A percentile compares a stretch with the other conserved stretches of the same genome.
Evolutionary conservation across 140 eudicot species (phyloP).

Genomic region (Oenanthe javanica): DNA sequence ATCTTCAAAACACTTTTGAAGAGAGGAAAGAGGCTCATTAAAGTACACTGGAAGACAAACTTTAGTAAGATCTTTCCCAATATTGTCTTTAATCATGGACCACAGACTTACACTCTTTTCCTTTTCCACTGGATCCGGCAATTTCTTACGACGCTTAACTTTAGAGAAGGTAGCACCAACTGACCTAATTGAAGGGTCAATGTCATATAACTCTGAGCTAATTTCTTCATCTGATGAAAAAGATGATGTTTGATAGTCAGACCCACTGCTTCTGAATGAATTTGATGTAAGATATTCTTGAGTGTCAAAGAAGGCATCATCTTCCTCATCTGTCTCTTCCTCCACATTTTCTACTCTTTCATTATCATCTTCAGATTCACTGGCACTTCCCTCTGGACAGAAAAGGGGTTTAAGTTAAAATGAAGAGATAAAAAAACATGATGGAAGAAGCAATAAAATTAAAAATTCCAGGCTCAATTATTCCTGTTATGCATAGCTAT

Average conservation of each 20-base stretch:
- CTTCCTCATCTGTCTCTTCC: conserved; percentile 96
- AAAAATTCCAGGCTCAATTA: neutral
- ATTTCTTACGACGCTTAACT: conserved; percentile 82
- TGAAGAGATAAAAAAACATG: conserved; percentile 4
- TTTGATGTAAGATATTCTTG: conserved; percentile 79
- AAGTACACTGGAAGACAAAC: conserved; percentile 98
- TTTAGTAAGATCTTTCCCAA: conserved; percentile 94
- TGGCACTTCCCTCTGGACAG: conserved; percentile 51
- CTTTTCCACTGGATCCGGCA: conserved; percentile 84
- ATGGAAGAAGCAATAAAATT: neutral
- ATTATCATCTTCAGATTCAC: conserved; percentile 91
- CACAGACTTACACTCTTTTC: conserved; percentile 97
- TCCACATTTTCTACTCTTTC: conserved; percentile 89
- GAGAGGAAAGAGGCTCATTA: conserved; percentile 90
- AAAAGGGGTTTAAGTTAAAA: neutral
- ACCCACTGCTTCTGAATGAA: conserved; percentile 76
- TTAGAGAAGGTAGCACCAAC: conserved; percentile 58
- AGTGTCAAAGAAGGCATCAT: conserved; percentile 77
- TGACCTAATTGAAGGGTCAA: conserved; percentile 58
- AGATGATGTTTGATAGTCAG: conserved; percentile 67
- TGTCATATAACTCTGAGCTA: conserved; percentile 25
- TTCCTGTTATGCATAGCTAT: neutral
- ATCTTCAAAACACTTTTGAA: conserved; percentile 93
- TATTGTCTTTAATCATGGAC: conserved; percentile 97
- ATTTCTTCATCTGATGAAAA: conserved; percentile 85